Evolutionary conservation across 768 basidiomycete species (phyloP).

Genomic region (Paxillus ammoniavirescens): DNA sequence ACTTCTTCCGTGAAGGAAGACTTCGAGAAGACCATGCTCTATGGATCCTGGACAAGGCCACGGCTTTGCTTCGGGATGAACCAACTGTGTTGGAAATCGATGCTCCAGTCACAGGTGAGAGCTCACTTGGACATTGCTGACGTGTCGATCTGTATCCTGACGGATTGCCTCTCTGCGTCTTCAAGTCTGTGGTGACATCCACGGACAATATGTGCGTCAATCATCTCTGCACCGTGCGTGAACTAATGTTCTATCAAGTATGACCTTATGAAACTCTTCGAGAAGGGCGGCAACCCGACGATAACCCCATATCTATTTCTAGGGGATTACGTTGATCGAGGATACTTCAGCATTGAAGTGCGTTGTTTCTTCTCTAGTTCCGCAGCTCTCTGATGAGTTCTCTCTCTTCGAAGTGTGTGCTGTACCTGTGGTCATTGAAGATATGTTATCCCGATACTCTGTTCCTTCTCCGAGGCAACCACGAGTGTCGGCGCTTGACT

Average conservation of each 20-base stretch:
- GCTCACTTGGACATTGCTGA: background rate
- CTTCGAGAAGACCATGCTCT: slow-evolving; percentile 66
- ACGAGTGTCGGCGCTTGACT: slow-evolving; percentile 64
- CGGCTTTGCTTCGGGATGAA: slow-evolving; percentile 54
- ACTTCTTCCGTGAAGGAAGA: slow-evolving; percentile 71
- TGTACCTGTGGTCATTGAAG: slow-evolving; percentile 63
- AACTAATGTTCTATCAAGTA: slow-evolving; percentile 42
- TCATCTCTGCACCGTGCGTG: background rate
- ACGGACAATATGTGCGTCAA: slow-evolving; percentile 27
- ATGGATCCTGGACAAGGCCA: slow-evolving; percentile 61
- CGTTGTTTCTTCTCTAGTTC: slow-evolving; percentile 9
- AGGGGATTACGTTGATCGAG: slow-evolving; percentile 74
- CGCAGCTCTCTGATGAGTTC: slow-evolving; percentile 1
- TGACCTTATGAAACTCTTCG: slow-evolving; percentile 78
- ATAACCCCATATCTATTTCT: slow-evolving; percentile 73
- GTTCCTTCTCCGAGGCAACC: slow-evolving; percentile 62
- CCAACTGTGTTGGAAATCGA: slow-evolving; percentile 69
- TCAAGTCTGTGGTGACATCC: slow-evolving; percentile 19
- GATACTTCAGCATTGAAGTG: slow-evolving; percentile 76
- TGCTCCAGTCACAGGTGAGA: slow-evolving; percentile 67
- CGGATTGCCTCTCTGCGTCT: background rate
- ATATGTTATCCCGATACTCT: slow-evolving; percentile 61
- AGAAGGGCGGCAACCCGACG: slow-evolving; percentile 73
- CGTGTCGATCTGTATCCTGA: slow-evolving; percentile 20
- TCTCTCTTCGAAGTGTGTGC: slow-evolving; percentile 41